Evolutionary conservation across 2,329 filamentous ascomycete genomes (phyloP).

Genomic region (Sporothrix schenckii): DNA sequence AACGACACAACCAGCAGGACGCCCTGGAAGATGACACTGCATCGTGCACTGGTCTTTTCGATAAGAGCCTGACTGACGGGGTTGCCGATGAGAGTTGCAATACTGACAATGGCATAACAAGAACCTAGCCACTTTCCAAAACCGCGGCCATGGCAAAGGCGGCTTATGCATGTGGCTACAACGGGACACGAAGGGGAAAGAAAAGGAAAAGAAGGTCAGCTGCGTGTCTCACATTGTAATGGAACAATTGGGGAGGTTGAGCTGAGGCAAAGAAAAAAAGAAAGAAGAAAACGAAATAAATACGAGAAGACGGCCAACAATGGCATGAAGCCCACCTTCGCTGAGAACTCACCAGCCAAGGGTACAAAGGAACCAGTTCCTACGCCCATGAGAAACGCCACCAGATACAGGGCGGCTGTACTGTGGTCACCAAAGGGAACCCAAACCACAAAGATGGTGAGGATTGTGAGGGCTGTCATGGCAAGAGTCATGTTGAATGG

Average conservation of each 20-base stretch:
- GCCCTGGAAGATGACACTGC: constrained; percentile 39
- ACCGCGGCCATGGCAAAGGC: constrained; percentile 38
- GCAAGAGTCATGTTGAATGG: constrained; percentile 39
- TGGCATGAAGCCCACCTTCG: background rate
- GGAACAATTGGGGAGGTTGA: background rate
- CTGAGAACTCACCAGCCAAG: constrained; percentile 36
- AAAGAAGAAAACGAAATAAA: background rate
- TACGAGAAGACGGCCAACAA: background rate
- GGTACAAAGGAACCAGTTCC: constrained; percentile 42
- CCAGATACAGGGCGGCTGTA: constrained; percentile 37
- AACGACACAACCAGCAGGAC: constrained; percentile 37
- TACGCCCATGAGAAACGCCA: constrained; percentile 40
- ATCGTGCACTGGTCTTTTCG: constrained; percentile 33
- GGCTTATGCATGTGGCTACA: constrained; percentile 39
- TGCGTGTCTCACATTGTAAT: background rate
- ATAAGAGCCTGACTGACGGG: constrained; percentile 38
- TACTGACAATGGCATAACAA: constrained; percentile 40
- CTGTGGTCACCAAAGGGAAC: constrained; percentile 39
- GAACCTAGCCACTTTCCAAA: constrained; percentile 42
- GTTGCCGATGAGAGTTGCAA: constrained; percentile 39
- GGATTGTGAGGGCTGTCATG: constrained; percentile 39
- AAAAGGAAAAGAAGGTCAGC: background rate
- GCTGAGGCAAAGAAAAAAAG: background rate
- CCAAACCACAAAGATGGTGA: constrained; percentile 39
- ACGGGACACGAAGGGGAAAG: background rate